Evolutionary conservation across 2,329 filamentous ascomycete species (phyloP).

Genomic region (Aspergillus sergii): DNA sequence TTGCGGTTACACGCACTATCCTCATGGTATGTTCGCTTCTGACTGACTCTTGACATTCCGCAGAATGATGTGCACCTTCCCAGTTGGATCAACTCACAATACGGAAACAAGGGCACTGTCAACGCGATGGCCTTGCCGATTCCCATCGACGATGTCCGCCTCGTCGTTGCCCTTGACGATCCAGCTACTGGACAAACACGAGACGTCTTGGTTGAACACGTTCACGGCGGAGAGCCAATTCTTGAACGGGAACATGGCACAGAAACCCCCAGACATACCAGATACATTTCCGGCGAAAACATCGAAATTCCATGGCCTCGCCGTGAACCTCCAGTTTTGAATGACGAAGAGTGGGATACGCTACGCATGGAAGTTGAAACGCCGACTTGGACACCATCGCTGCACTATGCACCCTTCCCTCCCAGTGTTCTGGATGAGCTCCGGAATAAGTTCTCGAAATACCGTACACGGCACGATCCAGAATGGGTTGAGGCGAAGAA

Average conservation of each 20-base stretch:
- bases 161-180: conserved; percentile 76
- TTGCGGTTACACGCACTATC: not conserved
- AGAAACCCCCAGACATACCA: conserved; percentile 43
- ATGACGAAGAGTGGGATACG: conserved; percentile 70
- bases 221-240: conserved; percentile 58
- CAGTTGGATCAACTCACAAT: conserved; percentile 38
- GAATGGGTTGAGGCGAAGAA: conserved; percentile 70
- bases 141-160: conserved; percentile 72
- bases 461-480: conserved; percentile 77
- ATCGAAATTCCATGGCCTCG: conserved; percentile 77
- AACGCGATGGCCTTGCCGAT: conserved; percentile 59
- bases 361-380: conserved; percentile 73
- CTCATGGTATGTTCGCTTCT: not conserved
- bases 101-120: conserved; percentile 44
- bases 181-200: conserved; percentile 63
- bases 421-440: conserved; percentile 79
- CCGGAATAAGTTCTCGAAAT: conserved; percentile 77
- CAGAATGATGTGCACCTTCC: conserved; percentile 49
- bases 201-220: conserved; percentile 77
- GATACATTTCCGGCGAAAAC: conserved; percentile 70
- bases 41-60: conserved; percentile 3
- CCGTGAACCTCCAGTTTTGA: conserved; percentile 50
- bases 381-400: conserved; percentile 74
- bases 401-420: conserved; percentile 79
- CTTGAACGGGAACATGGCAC: conserved; percentile 54